phyloP scores from a whole-genome alignment of 345 rosid species.

The Mercurialis annua region DNA sequence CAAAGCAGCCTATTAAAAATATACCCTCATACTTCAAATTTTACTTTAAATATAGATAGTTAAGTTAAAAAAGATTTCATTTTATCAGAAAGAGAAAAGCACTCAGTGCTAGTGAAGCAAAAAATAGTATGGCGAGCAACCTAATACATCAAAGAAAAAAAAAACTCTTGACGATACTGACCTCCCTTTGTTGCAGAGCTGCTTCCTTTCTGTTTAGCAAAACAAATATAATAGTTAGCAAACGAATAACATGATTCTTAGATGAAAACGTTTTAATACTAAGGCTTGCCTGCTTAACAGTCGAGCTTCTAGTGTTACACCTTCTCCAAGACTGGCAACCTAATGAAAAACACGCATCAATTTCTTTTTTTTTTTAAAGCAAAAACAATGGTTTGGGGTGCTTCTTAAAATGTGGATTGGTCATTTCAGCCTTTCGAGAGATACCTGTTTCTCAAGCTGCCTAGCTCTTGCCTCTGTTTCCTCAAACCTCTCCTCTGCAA shows the following conservation, averaged over 20 bases:
- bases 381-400: too few species aligned
- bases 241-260: background rate
- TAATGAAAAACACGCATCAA: slow-evolving; percentile 1
- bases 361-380: background rate
- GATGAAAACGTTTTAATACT: background rate
- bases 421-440: background rate
- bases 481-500: slow-evolving; percentile 25
- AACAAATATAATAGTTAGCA: background rate
- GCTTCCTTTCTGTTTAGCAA: slow-evolving; percentile 25
- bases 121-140: background rate
- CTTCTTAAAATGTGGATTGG: background rate
- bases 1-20: slow-evolving; percentile 62
- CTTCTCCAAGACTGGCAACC: slow-evolving; percentile 29
- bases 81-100: background rate
- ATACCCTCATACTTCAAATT: slow-evolving; percentile 6
- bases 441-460: slow-evolving; percentile 30
- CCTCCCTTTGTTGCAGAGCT: slow-evolving; percentile 35
- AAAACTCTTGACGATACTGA: background rate
- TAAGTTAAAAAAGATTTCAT: background rate
- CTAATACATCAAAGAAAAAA: background rate
- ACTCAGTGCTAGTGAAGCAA: too few species aligned
- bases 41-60: background rate
- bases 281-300: slow-evolving; percentile 24
- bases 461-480: slow-evolving; percentile 30
- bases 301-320: slow-evolving; percentile 25